These are phyloP conservation scores for Epichloe scottii DNA, from an alignment of 2,329 filamentous ascomycete species.

Conservation along the genomic window DNA sequence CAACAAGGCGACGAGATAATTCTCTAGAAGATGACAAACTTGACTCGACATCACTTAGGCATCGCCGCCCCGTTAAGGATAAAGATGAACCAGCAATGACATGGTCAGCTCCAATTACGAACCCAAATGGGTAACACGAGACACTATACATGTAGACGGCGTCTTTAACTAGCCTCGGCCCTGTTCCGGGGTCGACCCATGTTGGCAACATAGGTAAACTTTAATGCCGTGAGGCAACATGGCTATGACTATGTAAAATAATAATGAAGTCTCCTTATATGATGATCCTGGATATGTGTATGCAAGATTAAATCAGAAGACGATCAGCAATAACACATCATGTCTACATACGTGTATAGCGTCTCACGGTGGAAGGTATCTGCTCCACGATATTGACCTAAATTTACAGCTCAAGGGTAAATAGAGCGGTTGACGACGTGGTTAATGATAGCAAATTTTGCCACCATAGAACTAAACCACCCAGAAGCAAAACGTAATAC, in stretches of 20 bases:
- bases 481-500: slow-evolving; percentile 68
- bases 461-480: slow-evolving; percentile 61
- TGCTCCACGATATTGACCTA: not conserved
- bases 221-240: not conserved
- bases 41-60: slow-evolving; percentile 25
- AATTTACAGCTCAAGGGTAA: slow-evolving; percentile 12
- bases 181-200: no score
- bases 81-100: slow-evolving; percentile 33
- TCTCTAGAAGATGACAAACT: slow-evolving; percentile 31
- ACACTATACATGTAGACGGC: not conserved
- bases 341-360: no score
- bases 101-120: slow-evolving; percentile 31
- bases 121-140: slow-evolving; percentile 1
- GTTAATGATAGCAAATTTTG: slow-evolving; percentile 60
- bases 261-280: not conserved
- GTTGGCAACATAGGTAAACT: not conserved
- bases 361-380: not conserved
- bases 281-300: no score
- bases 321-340: no score
- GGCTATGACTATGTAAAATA: not conserved
- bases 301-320: no score
- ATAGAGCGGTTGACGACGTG: slow-evolving; percentile 26
- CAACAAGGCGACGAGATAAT: slow-evolving; percentile 27
- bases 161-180: no score
- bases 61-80: slow-evolving; percentile 24